Base-by-base conservation (phyloP, 2,329 filamentous ascomycete genomes). In the Onygenales sp. region DNA sequence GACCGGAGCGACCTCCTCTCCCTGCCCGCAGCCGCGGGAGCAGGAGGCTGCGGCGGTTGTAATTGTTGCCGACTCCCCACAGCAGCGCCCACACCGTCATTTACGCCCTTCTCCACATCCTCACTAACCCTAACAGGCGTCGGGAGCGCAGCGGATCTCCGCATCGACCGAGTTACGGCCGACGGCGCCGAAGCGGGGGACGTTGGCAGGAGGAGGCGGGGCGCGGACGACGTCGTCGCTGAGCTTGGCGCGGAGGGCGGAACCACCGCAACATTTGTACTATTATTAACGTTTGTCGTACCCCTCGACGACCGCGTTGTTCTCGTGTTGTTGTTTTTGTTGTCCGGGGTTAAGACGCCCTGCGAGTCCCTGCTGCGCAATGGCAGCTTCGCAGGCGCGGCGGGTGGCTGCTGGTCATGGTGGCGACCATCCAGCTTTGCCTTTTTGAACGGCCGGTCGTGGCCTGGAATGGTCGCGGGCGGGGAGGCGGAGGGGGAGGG, bases 1-100 rank as follows among this genome's bases (percentile, higher is more conserved):
- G 89, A 95, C 57, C 92, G 82, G 67, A 96, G 75, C 66, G 89
- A 92, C 63, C 91, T 75, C 67, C 81, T 86, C 60, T 87, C 84
- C 11, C 49, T 31, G 10, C 52, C 43, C 39, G 32, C 14, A 34
- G 52, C 32, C 46, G 45, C 13, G 31, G 49, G 39, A 34, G 53
- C 36, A 52, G 52, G 14, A 54, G 52, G 14, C n/a, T 40, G 36
- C 14, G 33, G 9, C 54, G 55, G 32, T 42, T 53, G 37, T 59
- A 55, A 37, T 27, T 42, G 21, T 43, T 54, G 32, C 31, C 14
- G 5, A 45, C 21, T 10, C 27, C 3, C 21, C 17, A 21, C 17
- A 31, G 13, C 42, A 9, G 14, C 42, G 4, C 13, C 21, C 11
- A 5, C 45, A 6, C 13, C 31, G 5, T n/a, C 47, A 40, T 13